Evolutionary conservation across 1,139 yeast species (phyloP).

Genomic region (Geotrichum histeridarum): DNA sequence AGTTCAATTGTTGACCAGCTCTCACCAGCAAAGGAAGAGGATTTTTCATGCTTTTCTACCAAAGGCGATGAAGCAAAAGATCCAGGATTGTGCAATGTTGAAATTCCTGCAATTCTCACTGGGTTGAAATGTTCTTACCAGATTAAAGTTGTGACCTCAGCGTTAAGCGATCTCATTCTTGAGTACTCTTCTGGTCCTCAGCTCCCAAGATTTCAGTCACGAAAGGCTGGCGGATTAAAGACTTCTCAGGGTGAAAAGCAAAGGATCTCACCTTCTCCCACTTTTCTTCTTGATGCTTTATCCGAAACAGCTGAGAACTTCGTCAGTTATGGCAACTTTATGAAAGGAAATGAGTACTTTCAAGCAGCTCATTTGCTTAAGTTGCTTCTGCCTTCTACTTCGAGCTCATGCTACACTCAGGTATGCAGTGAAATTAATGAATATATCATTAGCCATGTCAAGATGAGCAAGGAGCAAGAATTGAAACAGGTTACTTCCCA

Average conservation of each 20-base stretch:
- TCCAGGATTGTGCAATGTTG: too few species aligned
- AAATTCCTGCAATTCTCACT: too few species aligned
- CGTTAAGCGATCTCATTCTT: too few species aligned
- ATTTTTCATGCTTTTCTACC: not conserved
- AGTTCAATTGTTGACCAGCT: not conserved
- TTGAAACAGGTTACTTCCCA: slow-evolving; percentile 20
- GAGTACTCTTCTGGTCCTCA: too few species aligned
- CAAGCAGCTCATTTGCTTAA: slow-evolving; percentile 25
- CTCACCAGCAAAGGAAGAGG: not conserved
- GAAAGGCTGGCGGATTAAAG: not conserved
- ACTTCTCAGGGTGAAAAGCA: not conserved
- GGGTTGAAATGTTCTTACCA: not conserved
- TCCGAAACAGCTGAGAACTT: slow-evolving; percentile 25
- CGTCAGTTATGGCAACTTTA: slow-evolving; percentile 24
- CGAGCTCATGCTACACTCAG: slow-evolving; percentile 21
- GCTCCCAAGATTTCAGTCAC: not conserved
- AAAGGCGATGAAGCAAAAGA: not conserved
- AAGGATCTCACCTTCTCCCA: not conserved
- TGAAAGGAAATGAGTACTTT: slow-evolving; percentile 29
- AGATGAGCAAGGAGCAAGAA: slow-evolving; percentile 22
- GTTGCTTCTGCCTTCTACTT: slow-evolving; percentile 24
- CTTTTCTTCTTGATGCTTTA: slow-evolving; percentile 23
- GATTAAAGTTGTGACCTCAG: not conserved
- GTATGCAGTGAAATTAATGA: slow-evolving; percentile 24
- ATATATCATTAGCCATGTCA: slow-evolving; percentile 23